Conservation (phyloP, 2,329 filamentous ascomycete species). For the Penicillium sp. region DNA sequence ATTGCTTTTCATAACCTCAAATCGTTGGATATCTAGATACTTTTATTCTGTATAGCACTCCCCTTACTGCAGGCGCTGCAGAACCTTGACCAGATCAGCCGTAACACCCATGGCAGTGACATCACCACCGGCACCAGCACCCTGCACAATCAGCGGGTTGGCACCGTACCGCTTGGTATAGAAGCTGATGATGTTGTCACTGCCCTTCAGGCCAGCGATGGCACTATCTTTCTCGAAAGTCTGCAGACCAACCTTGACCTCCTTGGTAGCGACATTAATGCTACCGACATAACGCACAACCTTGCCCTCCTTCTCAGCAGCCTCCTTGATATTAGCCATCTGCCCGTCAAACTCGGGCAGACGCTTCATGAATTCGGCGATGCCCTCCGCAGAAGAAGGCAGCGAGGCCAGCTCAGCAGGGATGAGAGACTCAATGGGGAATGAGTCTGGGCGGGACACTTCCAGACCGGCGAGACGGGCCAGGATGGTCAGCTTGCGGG, state of each 20-base stretch:
- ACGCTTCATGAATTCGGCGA: slow-evolving; percentile 81
- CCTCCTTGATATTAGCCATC: slow-evolving; percentile 83
- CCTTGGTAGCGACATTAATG: slow-evolving; percentile 75
- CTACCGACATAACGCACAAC: slow-evolving; percentile 93
- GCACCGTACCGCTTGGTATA: slow-evolving; percentile 92
- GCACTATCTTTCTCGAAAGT: slow-evolving; percentile 85
- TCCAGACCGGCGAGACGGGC: slow-evolving; percentile 80
- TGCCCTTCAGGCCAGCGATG: slow-evolving; percentile 92
- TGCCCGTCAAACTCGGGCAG: slow-evolving; percentile 81
- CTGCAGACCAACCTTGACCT: slow-evolving; percentile 90
- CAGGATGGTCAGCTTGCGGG: slow-evolving; percentile 95
- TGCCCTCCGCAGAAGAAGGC: slow-evolving; percentile 55
- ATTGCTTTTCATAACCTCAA: not conserved
- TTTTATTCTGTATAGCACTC: slow-evolving; percentile 1
- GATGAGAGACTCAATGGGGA: slow-evolving; percentile 91
- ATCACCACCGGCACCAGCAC: slow-evolving; percentile 88
- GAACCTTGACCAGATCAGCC: slow-evolving; percentile 83
- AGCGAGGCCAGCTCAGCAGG: slow-evolving; percentile 80
- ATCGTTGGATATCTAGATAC: slow-evolving; percentile 1
- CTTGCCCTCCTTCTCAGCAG: slow-evolving; percentile 81
- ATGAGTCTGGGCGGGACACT: slow-evolving; percentile 79
- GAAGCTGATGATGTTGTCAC: slow-evolving; percentile 98
- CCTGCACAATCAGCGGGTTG: slow-evolving; percentile 92
- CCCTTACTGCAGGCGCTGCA: slow-evolving; percentile 41
- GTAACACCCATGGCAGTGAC: slow-evolving; percentile 98